Percentiles rank a stretch among this genome's conserved stretches.
Evolutionary conservation across 2,329 filamentous ascomycete genomes (phyloP).

Genomic region (Tolypocladium paradoxum): DNA sequence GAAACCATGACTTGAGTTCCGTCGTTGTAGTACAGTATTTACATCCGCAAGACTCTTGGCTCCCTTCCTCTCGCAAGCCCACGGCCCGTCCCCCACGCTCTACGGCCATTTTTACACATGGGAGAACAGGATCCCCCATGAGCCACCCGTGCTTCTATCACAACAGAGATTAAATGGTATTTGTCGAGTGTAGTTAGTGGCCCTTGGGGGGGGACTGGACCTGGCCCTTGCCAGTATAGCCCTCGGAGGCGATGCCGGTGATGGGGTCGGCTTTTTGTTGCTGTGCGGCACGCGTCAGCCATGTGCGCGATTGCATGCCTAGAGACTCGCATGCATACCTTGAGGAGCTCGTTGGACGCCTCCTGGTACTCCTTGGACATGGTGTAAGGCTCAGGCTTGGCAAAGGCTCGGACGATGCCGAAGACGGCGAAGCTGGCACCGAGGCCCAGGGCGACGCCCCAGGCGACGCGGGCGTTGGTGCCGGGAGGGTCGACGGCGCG

Average conservation of each 20-base stretch:
- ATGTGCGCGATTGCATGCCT: background rate
- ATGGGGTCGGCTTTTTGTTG: constrained; percentile 77
- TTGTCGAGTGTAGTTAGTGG: constrained; percentile 24
- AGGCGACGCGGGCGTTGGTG: constrained; percentile 69
- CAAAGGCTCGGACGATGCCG: constrained; percentile 58
- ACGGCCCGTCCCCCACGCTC: constrained; percentile 12
- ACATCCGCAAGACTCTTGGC: constrained; percentile 20
- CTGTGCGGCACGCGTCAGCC: constrained; percentile 31
- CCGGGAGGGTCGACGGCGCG: constrained; percentile 74
- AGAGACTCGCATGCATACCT: constrained; percentile 39
- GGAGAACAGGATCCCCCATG: constrained; percentile 15
- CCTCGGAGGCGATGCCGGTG: constrained; percentile 69
- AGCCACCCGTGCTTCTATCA: constrained; percentile 22
- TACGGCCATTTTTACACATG: constrained; percentile 25
- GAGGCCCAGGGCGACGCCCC: constrained; percentile 61
- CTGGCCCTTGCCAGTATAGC: constrained; percentile 67
- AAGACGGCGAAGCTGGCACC: constrained; percentile 61
- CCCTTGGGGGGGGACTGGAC: constrained; percentile 58
- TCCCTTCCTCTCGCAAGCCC: constrained; percentile 14
- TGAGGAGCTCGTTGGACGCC: constrained; percentile 85
- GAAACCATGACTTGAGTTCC: constrained; percentile 22
- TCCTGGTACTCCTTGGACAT: constrained; percentile 98
- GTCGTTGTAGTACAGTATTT: constrained; percentile 34
- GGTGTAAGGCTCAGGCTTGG: constrained; percentile 63
- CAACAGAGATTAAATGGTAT: constrained; percentile 20